phyloP scores from a whole-genome alignment of 352 stramenopile species.

The Globisporangium polare region DNA sequence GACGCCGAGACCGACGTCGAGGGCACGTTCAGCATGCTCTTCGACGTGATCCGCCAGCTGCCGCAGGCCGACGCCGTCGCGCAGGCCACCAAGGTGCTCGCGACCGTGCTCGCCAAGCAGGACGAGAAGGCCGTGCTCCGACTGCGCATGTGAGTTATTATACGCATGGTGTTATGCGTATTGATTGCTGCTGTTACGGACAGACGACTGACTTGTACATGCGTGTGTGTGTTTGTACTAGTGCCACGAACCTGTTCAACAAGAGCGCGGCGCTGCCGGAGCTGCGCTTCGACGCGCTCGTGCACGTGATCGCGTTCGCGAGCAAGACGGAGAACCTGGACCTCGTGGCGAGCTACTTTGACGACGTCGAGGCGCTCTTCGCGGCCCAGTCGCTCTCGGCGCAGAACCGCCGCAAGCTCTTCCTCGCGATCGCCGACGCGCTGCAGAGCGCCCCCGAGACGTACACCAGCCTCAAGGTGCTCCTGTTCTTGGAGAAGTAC shows the following conservation, averaged over 20 bases:
- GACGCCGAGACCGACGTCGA: conserved; percentile 79
- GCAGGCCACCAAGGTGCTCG: conserved; percentile 46
- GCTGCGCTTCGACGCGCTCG: conserved; percentile 66
- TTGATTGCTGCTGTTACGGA: not conserved
- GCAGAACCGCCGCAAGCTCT: conserved; percentile 53
- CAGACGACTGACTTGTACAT: not conserved
- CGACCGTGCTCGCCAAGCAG: conserved; percentile 34
- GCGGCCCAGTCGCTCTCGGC: conserved; percentile 35
- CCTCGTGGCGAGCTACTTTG: conserved; percentile 69
- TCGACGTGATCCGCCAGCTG: conserved; percentile 47
- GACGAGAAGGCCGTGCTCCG: conserved; percentile 64
- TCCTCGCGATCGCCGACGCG: conserved; percentile 68
- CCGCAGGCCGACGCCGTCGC: conserved; percentile 22
- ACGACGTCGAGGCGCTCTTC: conserved; percentile 57
- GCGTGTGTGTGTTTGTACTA: conserved; percentile 14
- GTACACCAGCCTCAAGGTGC: conserved; percentile 45
- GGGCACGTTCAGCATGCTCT: conserved; percentile 62
- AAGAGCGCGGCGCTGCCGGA: conserved; percentile 50
- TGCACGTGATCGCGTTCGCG: conserved; percentile 58
- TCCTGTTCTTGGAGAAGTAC: conserved; percentile 78
- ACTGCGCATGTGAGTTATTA: conserved; percentile 58
- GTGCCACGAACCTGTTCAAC: conserved; percentile 71
- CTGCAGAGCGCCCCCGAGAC: conserved; percentile 25
- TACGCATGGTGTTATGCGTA: not conserved
- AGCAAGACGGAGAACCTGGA: conserved; percentile 50